Base-by-base conservation (phyloP, 192 early-diverging fungal species). In the Linnemannia elongata region DNA sequence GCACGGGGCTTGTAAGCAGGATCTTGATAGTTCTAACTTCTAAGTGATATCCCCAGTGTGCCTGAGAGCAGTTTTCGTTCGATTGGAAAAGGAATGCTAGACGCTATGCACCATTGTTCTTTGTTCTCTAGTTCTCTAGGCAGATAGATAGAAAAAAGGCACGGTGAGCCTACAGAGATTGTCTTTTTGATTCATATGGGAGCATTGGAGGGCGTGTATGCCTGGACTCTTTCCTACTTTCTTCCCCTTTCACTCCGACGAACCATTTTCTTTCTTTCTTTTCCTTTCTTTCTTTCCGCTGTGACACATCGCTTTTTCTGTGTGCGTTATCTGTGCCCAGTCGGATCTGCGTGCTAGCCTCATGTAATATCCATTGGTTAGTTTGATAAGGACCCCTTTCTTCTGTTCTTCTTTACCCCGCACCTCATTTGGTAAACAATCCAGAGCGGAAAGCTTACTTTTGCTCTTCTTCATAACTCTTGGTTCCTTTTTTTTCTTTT, bases 361-460 rank as follows among this genome's bases (percentile, higher is more conserved):
- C 60, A 30, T 66, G 60, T 66, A 66, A 12, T 12, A 6, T 63
- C 60, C 60, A 33, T 30, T 33, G 60, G 60, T 1, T 10, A 66
- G 3, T 52, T 52, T 27, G 60, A 66, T 66, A 66, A 66, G 60
- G 30, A 52, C 15, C 18, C 13, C 60, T 13, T 33, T 66, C 2
- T 9, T 24, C 55, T 60, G n/a, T 55, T 1, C 52, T 55, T 15
- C 12, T 17, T 60, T 66, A 66, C 60, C 60, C 60, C 60, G 60
- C 60, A 66, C 60, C 60, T 66, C 60, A 35, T 66, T 66, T 66
- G 27, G 60, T 33, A 66, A 66, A 66, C 60, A 66, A 15, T 33
- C 13, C 60, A 0, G 8, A 12, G 9, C n/a, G 27, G 30, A 66
- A 15, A 66, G 60, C 15, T 66, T 33, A 66, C 60, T 66, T 63